Evolutionary conservation across 768 basidiomycete species (phyloP), one percentile per base, ranked within the genome.

Genomic region (Pleurotus tuoliensis): DNA sequence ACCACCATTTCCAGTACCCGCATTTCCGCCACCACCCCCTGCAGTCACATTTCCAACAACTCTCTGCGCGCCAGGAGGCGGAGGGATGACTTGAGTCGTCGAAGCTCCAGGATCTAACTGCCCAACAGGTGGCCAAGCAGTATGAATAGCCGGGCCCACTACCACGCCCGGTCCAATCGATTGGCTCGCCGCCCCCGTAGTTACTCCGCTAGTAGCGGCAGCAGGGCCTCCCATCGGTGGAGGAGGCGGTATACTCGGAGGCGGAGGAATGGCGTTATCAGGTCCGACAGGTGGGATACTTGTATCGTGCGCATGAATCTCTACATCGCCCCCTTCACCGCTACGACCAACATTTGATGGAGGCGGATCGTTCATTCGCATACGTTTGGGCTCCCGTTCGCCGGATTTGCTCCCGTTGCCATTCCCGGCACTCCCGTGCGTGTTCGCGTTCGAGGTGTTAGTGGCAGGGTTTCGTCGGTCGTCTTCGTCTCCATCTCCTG

Each of bases 311-410:
- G 63, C 65, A 30, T 64, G 54, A 6, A 65, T 58, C 25, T 67
- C 65, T n/a, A 62, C 60, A 9, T 63, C 64, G 13, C 27, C 56
- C 12, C 56, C 61, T 11, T 11, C 30, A 11, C 30, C 30, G 2
- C 9, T 34, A 9, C 30, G 3, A 9, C 30, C 30, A 11, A 12
- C 30, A 34, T 34, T 34, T 34, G 30, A 9, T 11, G 30, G 3
- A 11, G 30, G 8, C 44, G 30, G 8, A 47, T 73, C 74, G 39
- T 76, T 73, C 37, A 69, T 66, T 24, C 75, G 67, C 22, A 61
- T 67, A 7, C 77, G 66, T 58, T 78, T 78, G 5, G 68, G 60
- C 4, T 74, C 71, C 1, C 74, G 69, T 12, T 64, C 58, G 25
- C 57, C 62, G 7, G 64, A 20, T 27, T 20, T 50, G 13, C 30